These are phyloP conservation scores for Stephanodiscus minutulus DNA, from an alignment of 108 stramenopile genomes.

Conservation along the genomic window DNA sequence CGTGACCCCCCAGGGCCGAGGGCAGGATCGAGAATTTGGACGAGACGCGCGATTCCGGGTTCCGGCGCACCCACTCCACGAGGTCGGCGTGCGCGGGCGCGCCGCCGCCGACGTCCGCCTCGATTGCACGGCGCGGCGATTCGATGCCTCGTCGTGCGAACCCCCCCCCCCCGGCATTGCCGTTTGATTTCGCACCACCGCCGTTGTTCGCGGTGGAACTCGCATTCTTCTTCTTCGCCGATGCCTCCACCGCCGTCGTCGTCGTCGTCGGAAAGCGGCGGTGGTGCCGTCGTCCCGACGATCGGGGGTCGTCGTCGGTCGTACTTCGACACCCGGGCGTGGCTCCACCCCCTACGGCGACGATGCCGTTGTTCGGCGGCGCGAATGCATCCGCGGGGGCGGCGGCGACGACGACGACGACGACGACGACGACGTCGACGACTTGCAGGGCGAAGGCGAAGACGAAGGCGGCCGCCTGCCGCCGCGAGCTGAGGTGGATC, in stretches of 20 bases:
- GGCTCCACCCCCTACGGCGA: too few species aligned
- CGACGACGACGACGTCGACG: too few species aligned
- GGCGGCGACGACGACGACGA: neutral
- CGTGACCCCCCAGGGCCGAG: constrained; percentile 56
- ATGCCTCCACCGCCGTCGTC: neutral
- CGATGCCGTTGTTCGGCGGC: neutral
- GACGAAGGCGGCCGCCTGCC: too few species aligned
- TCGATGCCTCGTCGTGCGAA: too few species aligned
- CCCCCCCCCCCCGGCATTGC: too few species aligned
- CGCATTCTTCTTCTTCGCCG: neutral
- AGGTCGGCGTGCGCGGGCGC: constrained; percentile 23
- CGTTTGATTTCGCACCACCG: neutral
- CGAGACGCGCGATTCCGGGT: constrained; percentile 29
- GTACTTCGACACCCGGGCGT: too few species aligned
- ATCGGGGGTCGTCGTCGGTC: too few species aligned
- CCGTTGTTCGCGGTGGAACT: neutral
- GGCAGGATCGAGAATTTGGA: constrained; percentile 39
- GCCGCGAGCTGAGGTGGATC: too few species aligned
- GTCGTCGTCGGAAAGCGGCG: neutral
- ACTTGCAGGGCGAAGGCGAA: neutral
- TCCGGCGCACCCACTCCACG: constrained; percentile 18
- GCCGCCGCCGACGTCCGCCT: too few species aligned
- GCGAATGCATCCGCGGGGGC: neutral
- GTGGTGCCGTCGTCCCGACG: too few species aligned
- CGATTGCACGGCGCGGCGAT: neutral